These are phyloP conservation scores for Sphagnum contortum DNA, from an alignment of 225 moss, liverwort and hornwort genomes.

Conservation along the genomic window DNA sequence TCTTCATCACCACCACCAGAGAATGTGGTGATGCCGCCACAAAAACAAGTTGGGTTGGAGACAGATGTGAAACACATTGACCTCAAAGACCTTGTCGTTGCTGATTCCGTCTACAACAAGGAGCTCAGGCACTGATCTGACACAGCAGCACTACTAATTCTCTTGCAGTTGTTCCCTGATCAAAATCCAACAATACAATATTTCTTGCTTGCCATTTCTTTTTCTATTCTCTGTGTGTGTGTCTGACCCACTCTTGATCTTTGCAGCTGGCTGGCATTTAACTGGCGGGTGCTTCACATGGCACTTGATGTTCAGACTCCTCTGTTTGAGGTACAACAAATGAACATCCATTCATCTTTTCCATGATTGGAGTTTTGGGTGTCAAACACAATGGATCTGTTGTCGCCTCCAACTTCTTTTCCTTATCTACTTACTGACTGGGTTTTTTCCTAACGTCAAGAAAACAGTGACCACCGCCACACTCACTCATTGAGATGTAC, in stretches of 20 bases:
- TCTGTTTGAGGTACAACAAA: slow-evolving; percentile 31
- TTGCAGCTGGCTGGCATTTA: slow-evolving; percentile 51
- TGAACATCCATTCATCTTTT: no score
- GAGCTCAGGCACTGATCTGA: slow-evolving; percentile 25
- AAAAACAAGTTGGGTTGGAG: slow-evolving; percentile 47
- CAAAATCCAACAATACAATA: background rate
- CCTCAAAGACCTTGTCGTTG: slow-evolving; percentile 25
- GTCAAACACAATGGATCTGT: no score
- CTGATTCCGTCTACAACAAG: slow-evolving; percentile 49
- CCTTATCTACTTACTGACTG: no score
- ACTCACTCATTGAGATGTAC: no score
- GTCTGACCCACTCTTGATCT: background rate
- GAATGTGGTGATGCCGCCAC: slow-evolving; percentile 38
- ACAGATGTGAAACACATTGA: slow-evolving; percentile 34
- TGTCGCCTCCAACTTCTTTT: no score
- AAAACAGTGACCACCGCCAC: no score
- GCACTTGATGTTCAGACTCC: slow-evolving; percentile 46
- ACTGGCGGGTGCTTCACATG: slow-evolving; percentile 51
- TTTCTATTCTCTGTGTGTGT: no score
- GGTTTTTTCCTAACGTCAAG: no score
- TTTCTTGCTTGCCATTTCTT: background rate
- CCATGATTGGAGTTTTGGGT: no score
- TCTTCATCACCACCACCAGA: background rate
- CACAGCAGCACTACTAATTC: no score
- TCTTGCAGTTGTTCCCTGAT: no score